Conservation (phyloP, 2,329 filamentous ascomycete genomes). For the Alternaria sp. region DNA sequence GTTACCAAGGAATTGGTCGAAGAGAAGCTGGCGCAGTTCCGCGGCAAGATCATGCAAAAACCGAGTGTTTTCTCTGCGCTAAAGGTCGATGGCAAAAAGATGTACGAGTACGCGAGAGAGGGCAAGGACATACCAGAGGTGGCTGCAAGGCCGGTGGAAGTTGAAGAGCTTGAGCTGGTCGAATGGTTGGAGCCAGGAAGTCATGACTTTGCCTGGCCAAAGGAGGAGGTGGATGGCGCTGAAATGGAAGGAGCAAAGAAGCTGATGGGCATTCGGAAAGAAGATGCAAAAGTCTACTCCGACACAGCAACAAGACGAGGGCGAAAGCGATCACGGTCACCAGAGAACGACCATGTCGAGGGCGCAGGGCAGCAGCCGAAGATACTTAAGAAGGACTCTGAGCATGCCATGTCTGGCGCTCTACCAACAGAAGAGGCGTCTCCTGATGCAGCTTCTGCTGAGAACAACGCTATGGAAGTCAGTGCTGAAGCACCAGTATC, state of each 20-base stretch:
- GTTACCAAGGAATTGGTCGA: slow-evolving; percentile 82
- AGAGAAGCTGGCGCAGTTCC: slow-evolving; percentile 75
- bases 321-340: slow-evolving; percentile 33
- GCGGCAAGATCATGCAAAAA: slow-evolving; percentile 85
- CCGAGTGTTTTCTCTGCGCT: slow-evolving; percentile 93
- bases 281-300: slow-evolving; percentile 30
- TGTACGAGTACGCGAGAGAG: slow-evolving; percentile 95
- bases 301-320: slow-evolving; percentile 38
- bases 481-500: background rate
- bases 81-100: slow-evolving; percentile 89
- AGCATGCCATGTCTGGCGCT: slow-evolving; percentile 46
- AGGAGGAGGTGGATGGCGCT: slow-evolving; percentile 75
- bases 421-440: slow-evolving; percentile 28
- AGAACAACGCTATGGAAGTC: background rate
- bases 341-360: slow-evolving; percentile 18
- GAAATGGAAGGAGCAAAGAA: slow-evolving; percentile 81
- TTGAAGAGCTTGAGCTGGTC: slow-evolving; percentile 77
- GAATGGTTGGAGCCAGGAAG: slow-evolving; percentile 85
- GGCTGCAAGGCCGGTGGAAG: slow-evolving; percentile 78
- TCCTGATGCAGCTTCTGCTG: background rate
- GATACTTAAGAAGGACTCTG: slow-evolving; percentile 37
- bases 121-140: slow-evolving; percentile 91
- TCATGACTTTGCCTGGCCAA: slow-evolving; percentile 81
- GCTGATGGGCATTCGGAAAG: slow-evolving; percentile 56
- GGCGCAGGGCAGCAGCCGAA: slow-evolving; percentile 32